These are phyloP conservation scores for Fusarium protoensiforme DNA, from an alignment of 2,329 filamentous ascomycete species.

Conservation along the genomic window DNA sequence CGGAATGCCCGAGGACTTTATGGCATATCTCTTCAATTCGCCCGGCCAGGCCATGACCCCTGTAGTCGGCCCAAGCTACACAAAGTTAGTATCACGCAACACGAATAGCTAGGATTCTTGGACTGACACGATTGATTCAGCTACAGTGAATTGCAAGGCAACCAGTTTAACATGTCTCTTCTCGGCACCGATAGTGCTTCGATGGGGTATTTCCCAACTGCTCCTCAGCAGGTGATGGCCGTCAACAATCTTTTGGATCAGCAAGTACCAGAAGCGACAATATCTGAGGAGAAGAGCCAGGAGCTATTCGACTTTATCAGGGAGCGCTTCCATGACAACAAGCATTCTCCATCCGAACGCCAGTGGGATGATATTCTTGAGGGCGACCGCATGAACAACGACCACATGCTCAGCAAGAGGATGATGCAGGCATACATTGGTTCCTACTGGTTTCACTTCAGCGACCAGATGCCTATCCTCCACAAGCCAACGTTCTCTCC, in stretches of 20 bases:
- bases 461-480: slow-evolving; percentile 91
- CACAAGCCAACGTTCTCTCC: slow-evolving; percentile 95
- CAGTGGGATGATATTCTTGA: slow-evolving; percentile 82
- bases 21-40: slow-evolving; percentile 82
- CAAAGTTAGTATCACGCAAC: slow-evolving; percentile 57
- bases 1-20: slow-evolving; percentile 87
- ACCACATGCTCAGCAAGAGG: slow-evolving; percentile 79
- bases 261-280: slow-evolving; percentile 78
- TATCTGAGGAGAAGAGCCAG: slow-evolving; percentile 89
- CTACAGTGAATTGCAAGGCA: slow-evolving; percentile 63
- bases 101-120: neutral
- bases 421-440: slow-evolving; percentile 97
- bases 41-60: slow-evolving; percentile 52
- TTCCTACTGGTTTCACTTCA: slow-evolving; percentile 96
- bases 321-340: slow-evolving; percentile 82
- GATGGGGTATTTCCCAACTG: slow-evolving; percentile 68
- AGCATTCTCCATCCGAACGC: slow-evolving; percentile 77
- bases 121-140: slow-evolving; percentile 51
- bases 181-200: slow-evolving; percentile 59
- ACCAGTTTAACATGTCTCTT: slow-evolving; percentile 56
- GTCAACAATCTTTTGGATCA: slow-evolving; percentile 87
- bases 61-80: slow-evolving; percentile 55
- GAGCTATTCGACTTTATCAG: slow-evolving; percentile 86
- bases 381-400: slow-evolving; percentile 76
- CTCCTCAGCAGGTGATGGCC: slow-evolving; percentile 85